Evolutionary conservation across 306 rosid species (phyloP).

Genomic region (Quercus berberidifolia): DNA sequence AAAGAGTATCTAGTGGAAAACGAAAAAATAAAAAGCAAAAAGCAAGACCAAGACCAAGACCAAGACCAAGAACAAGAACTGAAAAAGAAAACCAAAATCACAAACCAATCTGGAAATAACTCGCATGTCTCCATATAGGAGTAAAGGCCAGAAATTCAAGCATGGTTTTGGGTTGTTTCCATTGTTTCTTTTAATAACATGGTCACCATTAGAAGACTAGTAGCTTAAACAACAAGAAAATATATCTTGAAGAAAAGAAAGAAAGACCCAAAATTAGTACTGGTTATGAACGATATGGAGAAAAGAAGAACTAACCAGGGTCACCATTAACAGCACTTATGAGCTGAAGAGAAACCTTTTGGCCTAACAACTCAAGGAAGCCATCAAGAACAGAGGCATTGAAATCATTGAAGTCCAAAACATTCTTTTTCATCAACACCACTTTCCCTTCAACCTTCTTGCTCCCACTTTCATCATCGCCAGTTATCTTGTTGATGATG

Average conservation of each 20-base stretch:
- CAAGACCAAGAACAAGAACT: too few relatives aligned
- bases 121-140: too few relatives aligned
- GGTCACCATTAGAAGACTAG: too few relatives aligned
- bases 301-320: constrained; percentile 28
- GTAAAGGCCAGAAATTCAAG: too few relatives aligned
- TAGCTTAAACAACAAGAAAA: not conserved
- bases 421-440: constrained; percentile 75
- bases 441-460: constrained; percentile 47
- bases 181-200: too few relatives aligned
- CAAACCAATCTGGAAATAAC: not conserved
- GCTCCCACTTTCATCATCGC: not conserved
- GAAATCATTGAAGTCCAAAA: constrained; percentile 63
- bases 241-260: not conserved
- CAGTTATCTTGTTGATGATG: not conserved
- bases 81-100: too few relatives aligned
- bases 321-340: constrained; percentile 47
- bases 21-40: too few relatives aligned
- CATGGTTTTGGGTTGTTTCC: too few relatives aligned
- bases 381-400: constrained; percentile 49
- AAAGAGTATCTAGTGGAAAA: too few relatives aligned
- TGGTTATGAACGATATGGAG: not conserved
- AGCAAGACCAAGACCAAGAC: too few relatives aligned
- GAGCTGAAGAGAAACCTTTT: constrained; percentile 50
- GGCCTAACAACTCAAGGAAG: constrained; percentile 56
- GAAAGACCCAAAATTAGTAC: not conserved